A percentile compares a stretch with the other conserved stretches of the same genome.
Conservation (phyloP, 1,139 yeast genomes). For the Groenewaldozyma sp. region DNA sequence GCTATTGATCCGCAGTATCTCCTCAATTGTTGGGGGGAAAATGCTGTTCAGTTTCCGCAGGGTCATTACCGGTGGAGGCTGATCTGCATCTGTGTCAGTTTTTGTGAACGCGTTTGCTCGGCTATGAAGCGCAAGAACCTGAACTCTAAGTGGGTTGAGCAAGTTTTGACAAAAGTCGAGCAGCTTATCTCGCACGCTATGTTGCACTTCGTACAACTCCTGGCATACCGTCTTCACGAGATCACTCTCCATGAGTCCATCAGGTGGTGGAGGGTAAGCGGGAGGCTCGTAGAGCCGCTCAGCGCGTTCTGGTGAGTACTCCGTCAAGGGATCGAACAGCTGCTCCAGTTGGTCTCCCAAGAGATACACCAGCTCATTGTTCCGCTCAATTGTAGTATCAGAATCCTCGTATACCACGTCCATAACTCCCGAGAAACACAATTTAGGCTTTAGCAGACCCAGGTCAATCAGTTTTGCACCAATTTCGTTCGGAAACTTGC, state of each 20-base stretch:
- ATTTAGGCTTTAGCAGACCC: conserved; percentile 55
- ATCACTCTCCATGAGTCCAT: conserved; percentile 16
- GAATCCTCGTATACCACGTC: conserved; percentile 67
- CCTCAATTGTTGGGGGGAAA: conserved; percentile 94
- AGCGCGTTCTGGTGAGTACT: conserved; percentile 84
- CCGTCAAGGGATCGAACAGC: conserved; percentile 78
- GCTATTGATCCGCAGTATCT: conserved; percentile 80
- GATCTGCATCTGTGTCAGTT: conserved; percentile 31
- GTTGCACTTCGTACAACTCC: conserved; percentile 63
- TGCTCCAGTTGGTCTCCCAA: conserved; percentile 83
- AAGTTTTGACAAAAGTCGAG: conserved; percentile 70
- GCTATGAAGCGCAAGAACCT: conserved; percentile 35
- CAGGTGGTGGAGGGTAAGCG: not conserved
- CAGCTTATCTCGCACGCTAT: conserved; percentile 60
- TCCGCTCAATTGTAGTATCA: conserved; percentile 45
- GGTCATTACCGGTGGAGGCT: conserved; percentile 38
- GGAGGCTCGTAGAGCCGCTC: conserved; percentile 59
- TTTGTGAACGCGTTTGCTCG: no score
- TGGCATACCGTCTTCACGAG: conserved; percentile 42
- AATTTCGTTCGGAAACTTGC: conserved; percentile 44
- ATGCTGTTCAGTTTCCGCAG: conserved; percentile 62
- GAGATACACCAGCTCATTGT: conserved; percentile 62
- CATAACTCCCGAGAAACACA: conserved; percentile 45
- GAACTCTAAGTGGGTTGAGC: conserved; percentile 67
- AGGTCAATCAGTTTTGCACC: conserved; percentile 43